A percentile compares a stretch with the other conserved stretches of the same genome.
phyloP scores from a whole-genome alignment of 768 basidiomycete genomes.

The Trametes sanguinea region DNA sequence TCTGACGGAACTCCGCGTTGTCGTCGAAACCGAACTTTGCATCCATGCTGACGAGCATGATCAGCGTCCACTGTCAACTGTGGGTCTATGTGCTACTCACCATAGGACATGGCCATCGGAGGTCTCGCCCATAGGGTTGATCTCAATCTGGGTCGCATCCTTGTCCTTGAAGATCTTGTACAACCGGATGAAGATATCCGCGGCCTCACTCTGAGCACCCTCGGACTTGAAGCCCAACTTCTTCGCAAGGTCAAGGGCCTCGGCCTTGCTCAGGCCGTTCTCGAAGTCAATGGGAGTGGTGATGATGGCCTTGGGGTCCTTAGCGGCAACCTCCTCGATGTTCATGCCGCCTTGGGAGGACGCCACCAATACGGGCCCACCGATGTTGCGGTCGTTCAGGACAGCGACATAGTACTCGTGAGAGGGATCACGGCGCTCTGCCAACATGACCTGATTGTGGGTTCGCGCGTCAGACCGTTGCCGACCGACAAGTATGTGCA shows the following conservation, averaged over 20 bases:
- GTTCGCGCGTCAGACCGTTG: background rate
- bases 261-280: conserved; percentile 71
- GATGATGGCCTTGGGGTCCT: conserved; percentile 92
- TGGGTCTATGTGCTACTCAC: conserved; percentile 42
- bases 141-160: conserved; percentile 99
- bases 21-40: conserved; percentile 99
- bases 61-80: no score
- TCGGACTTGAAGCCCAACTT: conserved; percentile 86
- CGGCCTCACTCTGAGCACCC: conserved; percentile 77
- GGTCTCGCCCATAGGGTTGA: conserved; percentile 96
- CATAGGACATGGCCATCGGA: conserved; percentile 91
- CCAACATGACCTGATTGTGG: conserved; percentile 84
- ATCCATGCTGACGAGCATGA: conserved; percentile 75
- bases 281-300: conserved; percentile 89
- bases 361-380: conserved; percentile 90
- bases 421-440: conserved; percentile 87
- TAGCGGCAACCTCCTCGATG: conserved; percentile 98
- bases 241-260: conserved; percentile 78
- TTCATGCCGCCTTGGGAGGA: conserved; percentile 99
- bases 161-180: conserved; percentile 98
- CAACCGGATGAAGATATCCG: conserved; percentile 89
- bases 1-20: conserved; percentile 97
- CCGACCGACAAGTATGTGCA: background rate
- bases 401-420: conserved; percentile 99
- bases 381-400: conserved; percentile 88